phyloP scores from a whole-genome alignment of 768 basidiomycete species.

The Tephrocybe sp. region DNA sequence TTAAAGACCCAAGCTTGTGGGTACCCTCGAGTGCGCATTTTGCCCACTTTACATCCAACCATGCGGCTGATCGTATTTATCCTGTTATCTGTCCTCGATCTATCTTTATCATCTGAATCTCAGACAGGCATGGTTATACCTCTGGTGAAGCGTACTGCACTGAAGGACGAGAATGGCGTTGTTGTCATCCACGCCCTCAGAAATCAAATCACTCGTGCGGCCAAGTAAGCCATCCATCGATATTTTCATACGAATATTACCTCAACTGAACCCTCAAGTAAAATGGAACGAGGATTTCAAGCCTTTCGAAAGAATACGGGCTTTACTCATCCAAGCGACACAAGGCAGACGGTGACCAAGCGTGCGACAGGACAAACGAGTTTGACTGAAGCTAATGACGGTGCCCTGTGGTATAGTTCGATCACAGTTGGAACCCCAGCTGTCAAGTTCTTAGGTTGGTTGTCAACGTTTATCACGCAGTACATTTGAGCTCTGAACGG shows the following conservation, averaged over 20 bases:
- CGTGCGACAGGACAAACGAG: constrained; percentile 28
- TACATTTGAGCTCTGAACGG: neutral
- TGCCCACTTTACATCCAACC: neutral
- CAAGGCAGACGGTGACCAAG: constrained; percentile 17
- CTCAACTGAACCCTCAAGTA: constrained; percentile 32
- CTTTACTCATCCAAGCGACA: constrained; percentile 31
- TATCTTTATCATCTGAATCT: constrained; percentile 11
- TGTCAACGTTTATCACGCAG: constrained; percentile 16
- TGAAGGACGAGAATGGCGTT: constrained; percentile 24
- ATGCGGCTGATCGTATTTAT: constrained; percentile 9
- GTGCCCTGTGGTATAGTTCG: constrained; percentile 44
- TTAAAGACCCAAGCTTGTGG: neutral
- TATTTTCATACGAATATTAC: neutral
- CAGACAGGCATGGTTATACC: constrained; percentile 22
- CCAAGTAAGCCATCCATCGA: constrained; percentile 21
- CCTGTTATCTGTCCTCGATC: constrained; percentile 7
- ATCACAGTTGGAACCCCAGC: constrained; percentile 52
- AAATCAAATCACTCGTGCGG: constrained; percentile 20
- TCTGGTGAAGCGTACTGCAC: constrained; percentile 25
- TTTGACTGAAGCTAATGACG: constrained; percentile 37
- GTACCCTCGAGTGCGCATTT: too few relatives aligned
- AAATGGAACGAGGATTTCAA: constrained; percentile 40
- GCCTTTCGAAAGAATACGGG: constrained; percentile 49
- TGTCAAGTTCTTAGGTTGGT: constrained; percentile 40
- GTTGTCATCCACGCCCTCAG: constrained; percentile 23